Evolutionary conservation across 805 yeast genomes (phyloP).

Genomic region (Sugiyamaella marilandica): DNA sequence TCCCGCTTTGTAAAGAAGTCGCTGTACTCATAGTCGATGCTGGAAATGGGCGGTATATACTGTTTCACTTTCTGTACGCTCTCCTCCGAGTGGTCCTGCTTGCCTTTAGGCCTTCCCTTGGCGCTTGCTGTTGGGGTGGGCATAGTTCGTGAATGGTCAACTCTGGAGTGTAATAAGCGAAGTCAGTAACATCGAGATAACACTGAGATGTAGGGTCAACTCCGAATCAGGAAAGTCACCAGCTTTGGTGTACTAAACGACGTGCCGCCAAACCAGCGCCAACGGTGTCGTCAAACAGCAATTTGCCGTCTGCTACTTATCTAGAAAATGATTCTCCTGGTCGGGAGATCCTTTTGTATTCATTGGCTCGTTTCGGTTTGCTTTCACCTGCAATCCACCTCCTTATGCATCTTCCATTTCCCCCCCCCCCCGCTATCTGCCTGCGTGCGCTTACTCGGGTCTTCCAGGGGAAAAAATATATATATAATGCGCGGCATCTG

Average conservation of each 20-base stretch:
- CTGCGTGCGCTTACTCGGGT: neutral
- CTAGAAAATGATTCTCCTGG: too few species aligned
- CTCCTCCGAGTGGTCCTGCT: neutral
- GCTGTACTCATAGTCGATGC: conserved; percentile 5
- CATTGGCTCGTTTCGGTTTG: too few species aligned
- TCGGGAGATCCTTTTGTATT: too few species aligned
- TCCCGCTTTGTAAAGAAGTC: neutral
- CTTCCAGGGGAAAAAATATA: too few species aligned
- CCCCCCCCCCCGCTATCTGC: too few species aligned
- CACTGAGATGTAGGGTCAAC: too few species aligned
- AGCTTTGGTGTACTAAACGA: neutral
- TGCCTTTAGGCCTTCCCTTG: neutral
- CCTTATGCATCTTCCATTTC: neutral
- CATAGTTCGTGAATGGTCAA: neutral
- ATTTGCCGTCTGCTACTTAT: too few species aligned
- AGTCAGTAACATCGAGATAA: too few species aligned
- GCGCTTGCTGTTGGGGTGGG: neutral
- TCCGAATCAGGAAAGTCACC: too few species aligned
- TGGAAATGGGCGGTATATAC: conserved; percentile 1
- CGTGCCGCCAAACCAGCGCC: neutral
- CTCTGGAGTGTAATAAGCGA: neutral
- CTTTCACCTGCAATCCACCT: too few species aligned
- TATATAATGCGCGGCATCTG: neutral
- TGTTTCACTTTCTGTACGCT: neutral
- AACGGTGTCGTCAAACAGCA: too few species aligned